These are phyloP conservation scores for Thymus quinquecostatus DNA, from an alignment of 257 asterid genomes.

Conservation along the genomic window DNA sequence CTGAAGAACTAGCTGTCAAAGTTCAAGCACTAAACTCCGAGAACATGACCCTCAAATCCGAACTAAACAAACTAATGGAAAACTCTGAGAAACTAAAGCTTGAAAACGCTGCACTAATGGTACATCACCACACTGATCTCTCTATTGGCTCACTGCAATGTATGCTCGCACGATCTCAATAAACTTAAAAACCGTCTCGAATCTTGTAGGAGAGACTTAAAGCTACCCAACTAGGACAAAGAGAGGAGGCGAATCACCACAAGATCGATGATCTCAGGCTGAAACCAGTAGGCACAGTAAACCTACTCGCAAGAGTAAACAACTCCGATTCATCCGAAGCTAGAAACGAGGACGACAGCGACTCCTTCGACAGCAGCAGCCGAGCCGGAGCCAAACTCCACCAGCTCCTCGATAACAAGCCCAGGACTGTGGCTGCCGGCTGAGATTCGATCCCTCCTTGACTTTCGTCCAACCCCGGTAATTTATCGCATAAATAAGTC, in stretches of 20 bases:
- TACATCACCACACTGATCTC: slow-evolving; percentile 29
- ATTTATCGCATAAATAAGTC: slow-evolving; percentile 72
- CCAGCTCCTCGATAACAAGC: slow-evolving; percentile 73
- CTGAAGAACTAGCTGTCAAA: slow-evolving; percentile 78
- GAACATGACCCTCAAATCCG: slow-evolving; percentile 77
- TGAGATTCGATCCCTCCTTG: slow-evolving; percentile 40
- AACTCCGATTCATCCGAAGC: slow-evolving; percentile 50
- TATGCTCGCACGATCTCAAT: background rate
- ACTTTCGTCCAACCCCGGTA: slow-evolving; percentile 37
- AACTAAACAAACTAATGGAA: slow-evolving; percentile 58
- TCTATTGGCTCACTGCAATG: background rate
- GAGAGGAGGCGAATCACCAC: slow-evolving; percentile 38
- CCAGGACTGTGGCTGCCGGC: slow-evolving; percentile 83
- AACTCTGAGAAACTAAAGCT: slow-evolving; percentile 71
- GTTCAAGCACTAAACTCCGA: slow-evolving; percentile 72
- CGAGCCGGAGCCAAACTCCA: slow-evolving; percentile 74
- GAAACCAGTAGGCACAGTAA: slow-evolving; percentile 75
- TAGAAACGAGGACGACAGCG: slow-evolving; percentile 52
- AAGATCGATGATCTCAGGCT: slow-evolving; percentile 47
- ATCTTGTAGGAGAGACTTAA: slow-evolving; percentile 68
- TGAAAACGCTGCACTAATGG: slow-evolving; percentile 71
- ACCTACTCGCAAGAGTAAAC: slow-evolving; percentile 85
- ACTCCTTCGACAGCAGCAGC: slow-evolving; percentile 45
- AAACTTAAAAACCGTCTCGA: background rate
- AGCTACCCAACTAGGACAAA: slow-evolving; percentile 38